A percentile compares a stretch with the other conserved stretches of the same genome.
These are phyloP conservation scores for Acephala macrosclerotiorum DNA, from an alignment of 2,329 filamentous ascomycete species.

Conservation along the genomic window DNA sequence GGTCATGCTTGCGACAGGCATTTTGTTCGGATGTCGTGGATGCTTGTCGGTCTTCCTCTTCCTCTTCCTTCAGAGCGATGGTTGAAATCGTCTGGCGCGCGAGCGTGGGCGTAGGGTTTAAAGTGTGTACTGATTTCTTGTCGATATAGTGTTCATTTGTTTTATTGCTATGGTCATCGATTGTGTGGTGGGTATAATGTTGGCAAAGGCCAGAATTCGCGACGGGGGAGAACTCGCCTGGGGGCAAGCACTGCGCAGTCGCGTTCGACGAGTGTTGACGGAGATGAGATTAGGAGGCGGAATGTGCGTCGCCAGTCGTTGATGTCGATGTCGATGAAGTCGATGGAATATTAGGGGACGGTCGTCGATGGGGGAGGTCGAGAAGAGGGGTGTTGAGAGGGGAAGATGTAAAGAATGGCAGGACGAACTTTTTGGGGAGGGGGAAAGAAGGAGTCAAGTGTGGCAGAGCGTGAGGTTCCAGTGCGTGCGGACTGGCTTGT, in stretches of 20 bases:
- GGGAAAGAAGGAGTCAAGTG: slow-evolving; percentile 34
- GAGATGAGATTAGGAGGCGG: slow-evolving; percentile 32
- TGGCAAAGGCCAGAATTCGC: slow-evolving; percentile 43
- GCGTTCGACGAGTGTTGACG: slow-evolving; percentile 32
- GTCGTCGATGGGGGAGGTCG: slow-evolving; percentile 31
- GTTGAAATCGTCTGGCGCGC: slow-evolving; percentile 48
- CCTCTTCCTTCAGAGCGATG: slow-evolving; percentile 42
- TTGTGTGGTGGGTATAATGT: slow-evolving; percentile 50
- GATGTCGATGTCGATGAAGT: slow-evolving; percentile 40
- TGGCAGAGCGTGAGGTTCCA: slow-evolving; percentile 15
- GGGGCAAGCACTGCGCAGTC: slow-evolving; percentile 34
- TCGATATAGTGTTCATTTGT: slow-evolving; percentile 60
- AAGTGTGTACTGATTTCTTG: slow-evolving; percentile 67
- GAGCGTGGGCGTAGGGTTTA: slow-evolving; percentile 65
- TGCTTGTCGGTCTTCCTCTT: slow-evolving; percentile 28
- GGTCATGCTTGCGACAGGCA: slow-evolving; percentile 67
- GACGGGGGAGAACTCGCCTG: slow-evolving; percentile 37
- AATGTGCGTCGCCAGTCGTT: slow-evolving; percentile 36
- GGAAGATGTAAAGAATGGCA: slow-evolving; percentile 33
- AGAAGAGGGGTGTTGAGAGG: slow-evolving; percentile 39
- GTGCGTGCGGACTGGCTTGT: too few species aligned
- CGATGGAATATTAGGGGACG: slow-evolving; percentile 33
- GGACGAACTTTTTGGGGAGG: slow-evolving; percentile 33
- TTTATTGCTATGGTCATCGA: slow-evolving; percentile 63
- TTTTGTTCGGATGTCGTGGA: slow-evolving; percentile 48